Percentiles rank a stretch among this genome's conserved stretches.
These are phyloP conservation scores for Huntiella savannae DNA, from an alignment of 2,329 filamentous ascomycete genomes.

Conservation along the genomic window DNA sequence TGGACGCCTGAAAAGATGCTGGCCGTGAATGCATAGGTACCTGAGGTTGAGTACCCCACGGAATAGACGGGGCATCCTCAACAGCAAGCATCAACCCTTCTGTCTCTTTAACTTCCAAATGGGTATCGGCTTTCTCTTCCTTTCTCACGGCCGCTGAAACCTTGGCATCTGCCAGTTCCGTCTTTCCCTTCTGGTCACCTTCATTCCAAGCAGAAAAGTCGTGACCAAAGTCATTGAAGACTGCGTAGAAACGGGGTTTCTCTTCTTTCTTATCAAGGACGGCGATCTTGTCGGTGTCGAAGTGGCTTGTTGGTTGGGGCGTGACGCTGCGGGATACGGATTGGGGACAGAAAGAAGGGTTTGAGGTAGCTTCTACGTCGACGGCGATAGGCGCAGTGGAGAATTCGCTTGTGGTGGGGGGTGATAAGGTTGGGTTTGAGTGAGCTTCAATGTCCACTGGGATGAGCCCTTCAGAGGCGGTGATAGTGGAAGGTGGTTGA, in stretches of 20 bases:
- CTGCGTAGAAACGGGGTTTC: slow-evolving; percentile 5
- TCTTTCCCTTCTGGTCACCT: background rate
- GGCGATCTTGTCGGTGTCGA: too few species aligned
- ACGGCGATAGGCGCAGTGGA: background rate
- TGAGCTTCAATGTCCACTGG: slow-evolving; percentile 1
- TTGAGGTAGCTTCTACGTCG: background rate
- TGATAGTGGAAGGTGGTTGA: background rate
- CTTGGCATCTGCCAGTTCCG: too few species aligned
- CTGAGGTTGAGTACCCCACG: too few species aligned
- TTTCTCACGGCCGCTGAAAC: too few species aligned
- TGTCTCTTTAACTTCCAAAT: too few species aligned
- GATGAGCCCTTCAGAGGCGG: slow-evolving; percentile 1
- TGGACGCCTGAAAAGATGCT: too few species aligned
- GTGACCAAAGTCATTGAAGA: slow-evolving; percentile 7
- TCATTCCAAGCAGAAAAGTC: slow-evolving; percentile 5
- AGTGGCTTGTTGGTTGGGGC: background rate
- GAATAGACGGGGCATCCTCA: too few species aligned
- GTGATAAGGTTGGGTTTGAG: background rate
- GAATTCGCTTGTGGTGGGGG: background rate
- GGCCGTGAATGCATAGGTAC: too few species aligned
- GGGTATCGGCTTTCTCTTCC: too few species aligned
- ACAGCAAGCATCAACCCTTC: too few species aligned
- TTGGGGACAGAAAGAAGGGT: too few species aligned
- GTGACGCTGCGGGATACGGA: background rate
- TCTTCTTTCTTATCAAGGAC: background rate